Conservation (phyloP, 2,329 filamentous ascomycete species). For the Sarocladiaceae sp. region DNA sequence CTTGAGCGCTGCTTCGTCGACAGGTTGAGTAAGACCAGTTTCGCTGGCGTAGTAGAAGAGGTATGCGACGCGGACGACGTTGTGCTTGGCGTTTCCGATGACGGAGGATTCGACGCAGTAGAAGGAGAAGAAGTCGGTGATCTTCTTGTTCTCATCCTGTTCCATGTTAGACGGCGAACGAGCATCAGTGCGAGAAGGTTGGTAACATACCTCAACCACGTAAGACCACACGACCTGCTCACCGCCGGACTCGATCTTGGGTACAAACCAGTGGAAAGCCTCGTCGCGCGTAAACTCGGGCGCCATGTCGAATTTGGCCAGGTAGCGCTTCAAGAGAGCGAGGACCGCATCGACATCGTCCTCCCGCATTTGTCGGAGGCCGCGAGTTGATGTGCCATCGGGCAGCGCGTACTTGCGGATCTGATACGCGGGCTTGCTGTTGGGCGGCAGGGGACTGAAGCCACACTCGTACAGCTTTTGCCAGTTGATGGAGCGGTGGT, state of each 20-base stretch:
- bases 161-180: background rate
- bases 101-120: conserved; percentile 92
- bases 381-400: conserved; percentile 62
- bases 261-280: conserved; percentile 81
- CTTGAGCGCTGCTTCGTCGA: conserved; percentile 58
- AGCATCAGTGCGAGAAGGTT: background rate
- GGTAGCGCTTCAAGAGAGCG: conserved; percentile 68
- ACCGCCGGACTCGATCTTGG: conserved; percentile 46
- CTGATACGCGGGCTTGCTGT: conserved; percentile 80
- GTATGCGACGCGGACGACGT: conserved; percentile 81
- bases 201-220: conserved; percentile 64
- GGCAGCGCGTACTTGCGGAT: conserved; percentile 81
- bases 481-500: conserved; percentile 91
- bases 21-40: conserved; percentile 56
- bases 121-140: conserved; percentile 97
- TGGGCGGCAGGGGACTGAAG: conserved; percentile 80
- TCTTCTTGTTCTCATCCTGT: conserved; percentile 60
- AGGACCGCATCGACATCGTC: conserved; percentile 74
- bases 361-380: conserved; percentile 71
- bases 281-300: conserved; percentile 77
- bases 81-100: conserved; percentile 73
- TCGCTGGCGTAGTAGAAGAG: conserved; percentile 96
- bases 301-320: conserved; percentile 74
- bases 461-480: conserved; percentile 90
- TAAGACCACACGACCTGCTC: conserved; percentile 92